phyloP scores from a whole-genome alignment of 73 alveolate genomes.

The Symbiodinium pilosum region DNA sequence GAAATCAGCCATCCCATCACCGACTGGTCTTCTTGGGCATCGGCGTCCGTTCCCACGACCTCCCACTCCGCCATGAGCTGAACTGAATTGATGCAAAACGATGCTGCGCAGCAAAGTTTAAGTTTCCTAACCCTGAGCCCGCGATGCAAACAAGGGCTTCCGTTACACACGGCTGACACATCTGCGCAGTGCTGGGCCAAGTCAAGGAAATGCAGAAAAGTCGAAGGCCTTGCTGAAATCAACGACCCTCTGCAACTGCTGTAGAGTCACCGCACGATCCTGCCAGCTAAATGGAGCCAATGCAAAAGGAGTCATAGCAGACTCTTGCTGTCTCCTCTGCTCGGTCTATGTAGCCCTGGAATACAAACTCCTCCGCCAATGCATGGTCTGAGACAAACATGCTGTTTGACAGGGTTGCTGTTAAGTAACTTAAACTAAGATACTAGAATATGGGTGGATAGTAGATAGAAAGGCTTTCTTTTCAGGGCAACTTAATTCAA shows the following conservation, averaged over 20 bases:
- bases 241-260: slow-evolving; percentile 76
- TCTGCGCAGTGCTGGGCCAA: too few species aligned
- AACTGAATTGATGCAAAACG: not conserved
- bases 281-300: not conserved
- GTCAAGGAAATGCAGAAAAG: too few species aligned
- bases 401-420: too few species aligned
- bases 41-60: slow-evolving; percentile 14
- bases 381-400: not conserved
- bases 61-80: slow-evolving; percentile 55
- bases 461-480: too few species aligned
- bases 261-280: slow-evolving; percentile 54
- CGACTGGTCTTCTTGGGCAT: slow-evolving; percentile 20
- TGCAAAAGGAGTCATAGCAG: not conserved
- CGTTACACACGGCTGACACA: not conserved
- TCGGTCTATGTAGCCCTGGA: slow-evolving; percentile 58
- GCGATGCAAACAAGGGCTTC: not conserved
- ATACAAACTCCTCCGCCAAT: slow-evolving; percentile 31
- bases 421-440: too few species aligned
- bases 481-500: too few species aligned
- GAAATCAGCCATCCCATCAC: slow-evolving; percentile 21
- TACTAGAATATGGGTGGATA: too few species aligned
- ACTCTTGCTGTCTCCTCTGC: not conserved
- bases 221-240: slow-evolving; percentile 85
- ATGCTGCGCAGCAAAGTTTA: not conserved
- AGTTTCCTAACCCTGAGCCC: not conserved